Conservation (phyloP, 1,139 yeast genomes). For the Groenewaldozyma sp. region DNA sequence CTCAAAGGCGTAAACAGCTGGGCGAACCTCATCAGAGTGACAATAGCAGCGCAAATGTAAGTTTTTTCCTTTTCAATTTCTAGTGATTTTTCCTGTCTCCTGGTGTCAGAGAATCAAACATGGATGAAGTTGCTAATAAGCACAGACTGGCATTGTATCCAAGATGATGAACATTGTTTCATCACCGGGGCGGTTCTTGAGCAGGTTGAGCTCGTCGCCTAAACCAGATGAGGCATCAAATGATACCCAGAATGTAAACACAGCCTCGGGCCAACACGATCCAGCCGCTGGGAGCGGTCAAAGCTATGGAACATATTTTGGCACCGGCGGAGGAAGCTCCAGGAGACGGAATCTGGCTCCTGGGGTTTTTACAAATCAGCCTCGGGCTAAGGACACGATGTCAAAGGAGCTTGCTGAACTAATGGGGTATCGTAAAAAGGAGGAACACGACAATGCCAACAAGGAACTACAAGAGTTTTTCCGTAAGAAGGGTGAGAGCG, state of each 20-base stretch:
- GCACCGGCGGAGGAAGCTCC: neutral
- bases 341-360: neutral
- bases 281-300: too few relatives aligned
- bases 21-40: too few relatives aligned
- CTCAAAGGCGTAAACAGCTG: too few relatives aligned
- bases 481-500: conserved; percentile 61
- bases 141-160: neutral
- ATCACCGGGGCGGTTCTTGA: neutral
- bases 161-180: neutral
- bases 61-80: too few relatives aligned
- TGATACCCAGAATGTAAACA: neutral
- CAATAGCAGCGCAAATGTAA: too few relatives aligned
- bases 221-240: neutral
- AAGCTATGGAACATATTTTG: neutral
- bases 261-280: neutral
- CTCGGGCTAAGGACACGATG: neutral
- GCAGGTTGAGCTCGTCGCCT: conserved; percentile 1
- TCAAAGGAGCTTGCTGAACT: neutral
- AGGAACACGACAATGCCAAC: conserved; percentile 32
- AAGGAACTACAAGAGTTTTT: conserved; percentile 65
- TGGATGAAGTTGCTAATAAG: neutral
- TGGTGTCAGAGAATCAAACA: neutral
- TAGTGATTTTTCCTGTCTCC: neutral
- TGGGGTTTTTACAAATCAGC: neutral
- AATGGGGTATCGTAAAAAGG: neutral